Base-by-base conservation (phyloP, 2,329 filamentous ascomycete genomes). In the Ilyonectria mors-panacis region DNA sequence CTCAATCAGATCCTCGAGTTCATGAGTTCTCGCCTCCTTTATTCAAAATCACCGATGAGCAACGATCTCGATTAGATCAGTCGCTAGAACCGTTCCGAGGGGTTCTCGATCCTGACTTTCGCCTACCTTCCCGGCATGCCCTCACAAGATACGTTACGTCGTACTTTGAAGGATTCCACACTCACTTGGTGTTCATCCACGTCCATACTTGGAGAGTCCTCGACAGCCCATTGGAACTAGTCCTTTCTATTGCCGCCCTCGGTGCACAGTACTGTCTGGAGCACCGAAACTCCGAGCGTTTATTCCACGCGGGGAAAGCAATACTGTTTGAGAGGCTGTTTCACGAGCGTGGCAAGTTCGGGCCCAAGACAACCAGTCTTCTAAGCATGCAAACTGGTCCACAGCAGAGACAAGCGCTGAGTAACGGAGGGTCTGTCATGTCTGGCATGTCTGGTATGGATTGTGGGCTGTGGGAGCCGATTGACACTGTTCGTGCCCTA, bases 261-360 rank as follows among this genome's bases (percentile, higher is more conserved):
- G 80, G 80, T 0, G 79, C 81, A 0, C 80, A 82, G 67, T 82
- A 82, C 59, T 80, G 79, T 21, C 81, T 82, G 28, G 81, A 82
- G 67, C 76, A 78, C 3, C 76, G 75, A 1, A 77, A 73, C 13
- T 80, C 80, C 0, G 77, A 80, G n/a, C 72, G 74, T 1, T 48
- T 82, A 0, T 82, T 82, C 47, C 70, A 74, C 6, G 76, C 78
- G 1, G 79, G 75, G 0, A 80, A 79, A 58, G 70, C 78, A 0
- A 69, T 82, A 1, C 35, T 81, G 0, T 53, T 80, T 59, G 76
- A 81, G n/a, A 70, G 77, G 6, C 56, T 82, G 2, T 55, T 62
- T 0, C 72, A 70, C 3, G 72, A 75, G 17, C 66, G 63, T 1
- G 71, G 71, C 7, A 69, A 60, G 1, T 73, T 80, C 15, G 64